Evolutionary conservation across 306 rosid species (phyloP).

Genomic region (Sesbania bispinosa): DNA sequence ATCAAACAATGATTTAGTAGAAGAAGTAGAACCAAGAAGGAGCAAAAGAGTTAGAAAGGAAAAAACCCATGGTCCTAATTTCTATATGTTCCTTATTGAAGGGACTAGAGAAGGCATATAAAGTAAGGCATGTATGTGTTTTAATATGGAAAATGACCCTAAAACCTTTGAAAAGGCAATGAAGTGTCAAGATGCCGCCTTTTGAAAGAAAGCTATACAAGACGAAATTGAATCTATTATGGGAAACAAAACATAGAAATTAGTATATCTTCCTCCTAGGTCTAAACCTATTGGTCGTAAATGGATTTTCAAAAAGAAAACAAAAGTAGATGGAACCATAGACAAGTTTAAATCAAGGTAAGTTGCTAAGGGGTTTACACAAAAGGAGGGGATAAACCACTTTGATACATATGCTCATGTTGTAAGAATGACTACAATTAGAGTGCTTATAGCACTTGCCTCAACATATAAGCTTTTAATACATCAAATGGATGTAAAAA

Average conservation of each 20-base stretch:
- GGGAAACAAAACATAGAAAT: neutral
- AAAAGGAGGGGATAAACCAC: neutral
- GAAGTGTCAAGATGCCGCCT: neutral
- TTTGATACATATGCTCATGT: neutral
- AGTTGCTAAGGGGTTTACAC: neutral
- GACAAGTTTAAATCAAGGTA: neutral
- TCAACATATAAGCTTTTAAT: too few species aligned
- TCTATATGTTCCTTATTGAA: neutral
- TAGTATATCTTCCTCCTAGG: neutral
- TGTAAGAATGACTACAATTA: neutral
- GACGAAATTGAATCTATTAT: neutral
- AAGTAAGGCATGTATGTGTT: neutral
- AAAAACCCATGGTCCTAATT: neutral
- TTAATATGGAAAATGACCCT: neutral
- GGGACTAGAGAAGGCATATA: neutral
- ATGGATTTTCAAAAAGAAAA: neutral
- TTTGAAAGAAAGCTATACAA: neutral
- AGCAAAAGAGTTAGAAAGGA: neutral
- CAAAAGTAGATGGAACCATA: neutral
- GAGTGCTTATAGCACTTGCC: too few species aligned
- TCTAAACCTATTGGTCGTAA: neutral
- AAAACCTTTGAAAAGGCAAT: neutral
- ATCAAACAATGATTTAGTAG: neutral
- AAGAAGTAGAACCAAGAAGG: neutral
- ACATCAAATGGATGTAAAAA: too few species aligned